Conservation (phyloP, 2,329 filamentous ascomycete species). For the Aspergillus pseudoviridinutans region DNA sequence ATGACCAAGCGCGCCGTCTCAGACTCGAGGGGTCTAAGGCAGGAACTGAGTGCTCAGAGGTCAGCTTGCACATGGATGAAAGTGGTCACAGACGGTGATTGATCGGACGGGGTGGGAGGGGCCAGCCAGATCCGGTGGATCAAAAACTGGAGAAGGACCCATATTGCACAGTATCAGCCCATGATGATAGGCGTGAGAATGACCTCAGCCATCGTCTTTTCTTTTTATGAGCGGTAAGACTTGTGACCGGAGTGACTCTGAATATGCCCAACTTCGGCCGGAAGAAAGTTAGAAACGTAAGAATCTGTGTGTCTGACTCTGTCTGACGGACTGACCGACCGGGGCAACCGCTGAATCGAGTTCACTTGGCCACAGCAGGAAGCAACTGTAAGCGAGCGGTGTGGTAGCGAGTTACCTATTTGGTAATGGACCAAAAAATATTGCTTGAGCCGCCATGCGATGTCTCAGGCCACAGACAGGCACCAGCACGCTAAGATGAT, state of each 20-base stretch:
- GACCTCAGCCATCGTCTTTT: background rate
- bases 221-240: background rate
- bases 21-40: background rate
- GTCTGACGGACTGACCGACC: background rate
- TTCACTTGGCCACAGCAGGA: background rate
- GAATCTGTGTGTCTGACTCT: background rate
- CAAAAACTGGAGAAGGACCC: slow-evolving; percentile 12
- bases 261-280: background rate
- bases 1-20: background rate
- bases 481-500: background rate
- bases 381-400: background rate
- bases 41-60: slow-evolving; percentile 5
- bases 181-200: background rate
- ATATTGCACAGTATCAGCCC: background rate
- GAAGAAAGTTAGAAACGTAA: background rate
- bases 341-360: background rate
- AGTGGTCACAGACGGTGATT: slow-evolving; percentile 18
- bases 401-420: background rate
- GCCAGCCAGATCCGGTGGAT: slow-evolving; percentile 12
- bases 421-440: background rate
- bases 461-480: background rate
- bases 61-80: slow-evolving; percentile 5
- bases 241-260: background rate
- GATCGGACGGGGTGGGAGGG: slow-evolving; percentile 10
- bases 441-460: background rate